Evolutionary conservation across 208 protist species (phyloP).

Genomic region (Trypanosoma cruzi): DNA sequence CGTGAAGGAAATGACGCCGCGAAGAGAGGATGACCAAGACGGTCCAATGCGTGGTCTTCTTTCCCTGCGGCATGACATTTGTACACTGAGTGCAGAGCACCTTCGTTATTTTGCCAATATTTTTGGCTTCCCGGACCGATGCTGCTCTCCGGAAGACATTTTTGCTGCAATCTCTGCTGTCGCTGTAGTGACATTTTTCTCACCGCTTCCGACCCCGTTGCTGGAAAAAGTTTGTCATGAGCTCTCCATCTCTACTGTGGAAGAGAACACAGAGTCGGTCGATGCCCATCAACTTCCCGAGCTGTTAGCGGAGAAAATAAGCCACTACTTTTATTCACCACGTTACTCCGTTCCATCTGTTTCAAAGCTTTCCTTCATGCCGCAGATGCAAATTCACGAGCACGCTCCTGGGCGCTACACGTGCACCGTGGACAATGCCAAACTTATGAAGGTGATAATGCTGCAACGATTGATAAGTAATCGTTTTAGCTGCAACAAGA

Average conservation of each 20-base stretch:
- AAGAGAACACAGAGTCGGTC: conserved; percentile 35
- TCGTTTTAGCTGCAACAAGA: conserved; percentile 80
- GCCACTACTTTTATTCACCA: conserved; percentile 52
- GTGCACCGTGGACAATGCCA: conserved; percentile 78
- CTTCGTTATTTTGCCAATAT: conserved; percentile 38
- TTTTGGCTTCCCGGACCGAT: conserved; percentile 19
- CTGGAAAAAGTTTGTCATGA: conserved; percentile 52
- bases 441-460: conserved; percentile 51
- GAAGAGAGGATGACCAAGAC: conserved; percentile 4
- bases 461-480: conserved; percentile 70
- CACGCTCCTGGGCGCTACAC: conserved; percentile 76
- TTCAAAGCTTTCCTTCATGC: conserved; percentile 58
- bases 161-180: conserved; percentile 57
- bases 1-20: neutral
- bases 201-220: conserved; percentile 34
- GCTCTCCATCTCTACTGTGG: conserved; percentile 53
- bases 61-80: conserved; percentile 52
- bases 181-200: conserved; percentile 62
- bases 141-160: conserved; percentile 38
- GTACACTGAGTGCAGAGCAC: conserved; percentile 34
- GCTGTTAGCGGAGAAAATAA: conserved; percentile 65
- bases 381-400: conserved; percentile 81
- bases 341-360: conserved; percentile 27
- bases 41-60: conserved; percentile 24
- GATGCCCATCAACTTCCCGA: conserved; percentile 57